Conservation (phyloP, 176 grass and related monocot species). For the Oryza australiensis region DNA sequence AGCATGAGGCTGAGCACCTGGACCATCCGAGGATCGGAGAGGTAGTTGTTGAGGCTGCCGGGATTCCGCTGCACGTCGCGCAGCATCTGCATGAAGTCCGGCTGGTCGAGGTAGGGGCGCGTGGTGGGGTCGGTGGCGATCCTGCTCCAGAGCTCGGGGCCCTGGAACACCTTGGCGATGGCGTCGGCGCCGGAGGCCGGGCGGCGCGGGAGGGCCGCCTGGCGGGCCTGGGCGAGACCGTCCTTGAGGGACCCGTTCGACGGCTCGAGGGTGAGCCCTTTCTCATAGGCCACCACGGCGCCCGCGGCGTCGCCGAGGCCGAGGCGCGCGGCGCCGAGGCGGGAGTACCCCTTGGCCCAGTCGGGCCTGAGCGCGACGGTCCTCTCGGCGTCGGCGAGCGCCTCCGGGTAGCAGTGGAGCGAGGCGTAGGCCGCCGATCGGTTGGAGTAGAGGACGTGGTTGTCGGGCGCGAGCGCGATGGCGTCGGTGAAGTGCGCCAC, state of each 20-base stretch:
- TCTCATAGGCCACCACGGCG: slow-evolving; percentile 72
- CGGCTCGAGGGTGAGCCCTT: slow-evolving; percentile 80
- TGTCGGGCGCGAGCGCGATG: slow-evolving; percentile 53
- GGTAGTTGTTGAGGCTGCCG: slow-evolving; percentile 63
- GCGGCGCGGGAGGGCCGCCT: slow-evolving; percentile 26
- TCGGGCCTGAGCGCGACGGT: slow-evolving; percentile 85
- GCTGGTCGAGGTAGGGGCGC: slow-evolving; percentile 76
- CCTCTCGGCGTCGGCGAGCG: slow-evolving; percentile 78
- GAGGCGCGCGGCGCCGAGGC: slow-evolving; percentile 82
- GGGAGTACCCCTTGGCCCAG: slow-evolving; percentile 96
- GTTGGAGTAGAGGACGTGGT: slow-evolving; percentile 88
- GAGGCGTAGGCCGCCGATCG: slow-evolving; percentile 91
- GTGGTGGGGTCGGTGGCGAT: slow-evolving; percentile 72
- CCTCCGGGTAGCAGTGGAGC: slow-evolving; percentile 73
- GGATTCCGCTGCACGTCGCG: slow-evolving; percentile 88
- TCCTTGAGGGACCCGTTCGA: slow-evolving; percentile 63
- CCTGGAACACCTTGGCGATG: slow-evolving; percentile 84
- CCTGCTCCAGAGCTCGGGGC: slow-evolving; percentile 89
- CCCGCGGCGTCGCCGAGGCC: slow-evolving; percentile 63
- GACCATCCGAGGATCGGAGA: slow-evolving; percentile 88
- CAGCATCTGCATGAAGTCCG: slow-evolving; percentile 84
- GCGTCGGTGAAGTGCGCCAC: slow-evolving; percentile 53
- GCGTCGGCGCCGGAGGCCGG: slow-evolving; percentile 38
- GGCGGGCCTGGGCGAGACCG: slow-evolving; percentile 78
- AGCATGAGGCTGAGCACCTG: slow-evolving; percentile 89